These are phyloP conservation scores for Hymenochaete sp. DNA, from an alignment of 1,284 basidiomycete species.

Conservation along the genomic window DNA sequence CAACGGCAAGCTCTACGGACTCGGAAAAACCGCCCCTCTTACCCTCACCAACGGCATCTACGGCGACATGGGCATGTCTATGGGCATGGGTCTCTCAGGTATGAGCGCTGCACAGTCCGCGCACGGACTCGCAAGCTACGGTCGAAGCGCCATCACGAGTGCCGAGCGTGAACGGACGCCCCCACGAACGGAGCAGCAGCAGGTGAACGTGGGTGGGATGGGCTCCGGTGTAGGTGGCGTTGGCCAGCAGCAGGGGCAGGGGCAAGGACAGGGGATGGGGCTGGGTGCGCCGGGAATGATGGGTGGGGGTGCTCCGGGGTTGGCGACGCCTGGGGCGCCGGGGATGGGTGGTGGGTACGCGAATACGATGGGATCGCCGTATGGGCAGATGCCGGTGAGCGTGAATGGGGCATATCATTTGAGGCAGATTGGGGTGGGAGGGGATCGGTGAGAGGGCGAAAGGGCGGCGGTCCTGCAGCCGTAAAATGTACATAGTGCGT, in stretches of 20 bases:
- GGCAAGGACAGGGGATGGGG: constrained; percentile 12
- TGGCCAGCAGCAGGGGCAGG: constrained; percentile 22
- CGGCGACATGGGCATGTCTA: too few relatives aligned
- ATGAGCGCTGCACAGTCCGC: constrained; percentile 40
- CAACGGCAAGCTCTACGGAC: constrained; percentile 69
- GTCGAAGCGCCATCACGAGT: constrained; percentile 60
- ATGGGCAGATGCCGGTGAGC: constrained; percentile 42
- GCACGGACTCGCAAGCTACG: constrained; percentile 10
- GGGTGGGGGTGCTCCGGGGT: constrained; percentile 37
- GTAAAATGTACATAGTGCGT: neutral
- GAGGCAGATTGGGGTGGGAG: constrained; percentile 52
- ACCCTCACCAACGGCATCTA: too few relatives aligned
- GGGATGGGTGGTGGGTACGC: constrained; percentile 29
- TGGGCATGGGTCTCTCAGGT: too few relatives aligned
- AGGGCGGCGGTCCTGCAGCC: neutral
- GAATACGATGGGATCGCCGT: constrained; percentile 40
- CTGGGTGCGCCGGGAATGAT: constrained; percentile 32
- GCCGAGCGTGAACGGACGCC: constrained; percentile 69
- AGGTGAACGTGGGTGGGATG: too few relatives aligned
- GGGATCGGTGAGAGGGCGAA: constrained; percentile 36
- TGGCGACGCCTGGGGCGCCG: constrained; percentile 17
- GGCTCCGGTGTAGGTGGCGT: constrained; percentile 46
- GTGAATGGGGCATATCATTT: constrained; percentile 50
- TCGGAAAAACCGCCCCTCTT: constrained; percentile 56
- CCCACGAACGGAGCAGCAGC: constrained; percentile 47